These are phyloP conservation scores for Saccharum officinarum DNA, from an alignment of 176 grass and related monocot genomes.

Conservation along the genomic window DNA sequence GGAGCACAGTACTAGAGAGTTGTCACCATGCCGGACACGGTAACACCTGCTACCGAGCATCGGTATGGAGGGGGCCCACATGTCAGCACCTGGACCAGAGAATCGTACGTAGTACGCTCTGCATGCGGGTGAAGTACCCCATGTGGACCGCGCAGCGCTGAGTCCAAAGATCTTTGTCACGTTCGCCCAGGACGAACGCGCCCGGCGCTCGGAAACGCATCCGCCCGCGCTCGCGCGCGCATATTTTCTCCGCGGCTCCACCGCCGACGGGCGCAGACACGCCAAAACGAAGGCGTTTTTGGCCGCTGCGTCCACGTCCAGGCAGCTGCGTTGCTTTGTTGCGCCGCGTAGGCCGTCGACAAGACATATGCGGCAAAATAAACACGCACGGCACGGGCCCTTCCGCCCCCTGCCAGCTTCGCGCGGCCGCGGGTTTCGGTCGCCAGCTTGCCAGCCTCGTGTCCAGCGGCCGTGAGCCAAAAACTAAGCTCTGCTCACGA, in stretches of 20 bases:
- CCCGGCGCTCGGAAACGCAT: background rate
- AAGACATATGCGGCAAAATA: constrained; percentile 33
- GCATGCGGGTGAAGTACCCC: constrained; percentile 32
- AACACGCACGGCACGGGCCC: background rate
- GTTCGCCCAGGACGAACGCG: constrained; percentile 6
- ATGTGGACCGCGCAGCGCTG: constrained; percentile 33
- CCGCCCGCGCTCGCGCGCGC: background rate
- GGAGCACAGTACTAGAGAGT: no score
- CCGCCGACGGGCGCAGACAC: background rate
- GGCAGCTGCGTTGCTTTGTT: constrained; percentile 11
- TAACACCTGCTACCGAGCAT: background rate
- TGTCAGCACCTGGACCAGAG: constrained; percentile 24
- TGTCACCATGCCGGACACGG: no score
- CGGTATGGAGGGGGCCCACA: background rate
- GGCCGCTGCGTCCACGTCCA: constrained; percentile 15
- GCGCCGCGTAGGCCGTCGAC: constrained; percentile 37
- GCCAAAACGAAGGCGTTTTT: constrained; percentile 16
- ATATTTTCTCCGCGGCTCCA: background rate
- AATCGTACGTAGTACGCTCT: background rate
- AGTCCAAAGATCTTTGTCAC: constrained; percentile 28
- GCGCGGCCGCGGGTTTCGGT: background rate
- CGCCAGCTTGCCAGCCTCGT: background rate
- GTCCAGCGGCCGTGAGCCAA: background rate
- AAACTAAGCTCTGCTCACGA: constrained; percentile 2
- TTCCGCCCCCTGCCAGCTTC: background rate